A percentile compares a stretch with the other conserved stretches of the same genome.
phyloP scores from a whole-genome alignment of 1,284 basidiomycete species.

The Amylostereum areolatum region DNA sequence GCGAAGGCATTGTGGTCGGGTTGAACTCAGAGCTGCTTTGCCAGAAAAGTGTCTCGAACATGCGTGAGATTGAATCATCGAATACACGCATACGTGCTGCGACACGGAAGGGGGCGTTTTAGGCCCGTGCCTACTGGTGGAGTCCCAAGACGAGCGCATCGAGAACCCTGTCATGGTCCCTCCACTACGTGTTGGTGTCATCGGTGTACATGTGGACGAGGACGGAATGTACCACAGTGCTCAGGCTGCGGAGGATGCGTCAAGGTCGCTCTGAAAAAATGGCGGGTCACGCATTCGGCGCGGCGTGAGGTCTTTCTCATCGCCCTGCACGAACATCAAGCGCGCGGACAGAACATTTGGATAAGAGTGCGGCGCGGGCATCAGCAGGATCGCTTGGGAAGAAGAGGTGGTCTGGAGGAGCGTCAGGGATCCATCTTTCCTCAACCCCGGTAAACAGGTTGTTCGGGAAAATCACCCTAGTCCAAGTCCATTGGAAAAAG shows the following conservation, averaged over 20 bases:
- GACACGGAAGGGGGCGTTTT: conserved; percentile 42
- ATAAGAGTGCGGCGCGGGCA: conserved; percentile 61
- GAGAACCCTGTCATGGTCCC: conserved; percentile 26
- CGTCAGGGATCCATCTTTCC: conserved; percentile 63
- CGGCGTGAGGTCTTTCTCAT: conserved; percentile 33
- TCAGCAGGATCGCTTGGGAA: conserved; percentile 66
- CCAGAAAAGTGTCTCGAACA: conserved; percentile 49
- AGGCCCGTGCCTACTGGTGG: conserved; percentile 34
- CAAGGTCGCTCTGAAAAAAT: conserved; percentile 45
- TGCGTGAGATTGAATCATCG: conserved; percentile 32
- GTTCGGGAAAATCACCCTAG: conserved; percentile 25
- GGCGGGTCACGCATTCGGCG: conserved; percentile 39
- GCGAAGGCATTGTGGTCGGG: conserved; percentile 1
- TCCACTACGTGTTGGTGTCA: conserved; percentile 36
- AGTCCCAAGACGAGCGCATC: conserved; percentile 43
- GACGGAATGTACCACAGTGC: conserved; percentile 25
- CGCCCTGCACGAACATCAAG: conserved; percentile 57
- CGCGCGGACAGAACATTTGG: conserved; percentile 59
- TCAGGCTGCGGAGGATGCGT: conserved; percentile 48
- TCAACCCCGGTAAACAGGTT: conserved; percentile 31
- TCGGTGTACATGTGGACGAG: conserved; percentile 27
- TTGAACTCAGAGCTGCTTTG: conserved; percentile 8
- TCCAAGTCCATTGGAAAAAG: conserved; percentile 21
- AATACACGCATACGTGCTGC: conserved; percentile 40
- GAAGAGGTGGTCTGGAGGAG: too few species aligned